Evolutionary conservation across 176 grass and related monocot genomes (phyloP).

Genomic region (Tuctoria greenei): DNA sequence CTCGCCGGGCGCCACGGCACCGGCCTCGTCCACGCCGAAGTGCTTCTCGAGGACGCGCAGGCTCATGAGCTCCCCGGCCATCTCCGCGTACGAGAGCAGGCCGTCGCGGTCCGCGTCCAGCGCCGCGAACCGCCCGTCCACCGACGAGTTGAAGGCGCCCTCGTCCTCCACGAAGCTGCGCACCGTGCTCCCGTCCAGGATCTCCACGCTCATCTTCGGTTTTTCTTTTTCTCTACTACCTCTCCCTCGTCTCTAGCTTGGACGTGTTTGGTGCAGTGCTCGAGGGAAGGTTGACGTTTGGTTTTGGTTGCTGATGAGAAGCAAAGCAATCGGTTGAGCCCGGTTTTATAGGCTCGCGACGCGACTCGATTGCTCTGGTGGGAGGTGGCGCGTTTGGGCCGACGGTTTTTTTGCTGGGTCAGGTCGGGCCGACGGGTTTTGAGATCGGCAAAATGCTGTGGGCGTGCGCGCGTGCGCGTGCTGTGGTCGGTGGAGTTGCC

Average conservation of each 20-base stretch:
- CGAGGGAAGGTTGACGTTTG: background rate
- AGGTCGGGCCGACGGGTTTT: background rate
- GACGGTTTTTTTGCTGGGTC: background rate
- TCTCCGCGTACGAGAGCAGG: slow-evolving; percentile 53
- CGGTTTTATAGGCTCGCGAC: background rate
- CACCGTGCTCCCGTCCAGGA: slow-evolving; percentile 45
- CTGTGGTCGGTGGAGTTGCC: background rate
- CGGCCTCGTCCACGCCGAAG: slow-evolving; percentile 49
- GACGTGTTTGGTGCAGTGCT: background rate
- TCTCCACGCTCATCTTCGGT: slow-evolving; percentile 58
- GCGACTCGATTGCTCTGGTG: background rate
- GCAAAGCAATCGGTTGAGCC: background rate
- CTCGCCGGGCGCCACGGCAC: background rate
- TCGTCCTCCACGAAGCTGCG: slow-evolving; percentile 61
- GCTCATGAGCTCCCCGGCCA: slow-evolving; percentile 56
- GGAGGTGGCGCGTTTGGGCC: background rate
- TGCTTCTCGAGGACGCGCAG: slow-evolving; percentile 48
- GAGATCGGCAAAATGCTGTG: background rate
- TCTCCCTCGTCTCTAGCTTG: too few species aligned
- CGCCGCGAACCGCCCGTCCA: slow-evolving; percentile 50
- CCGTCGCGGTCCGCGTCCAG: slow-evolving; percentile 52
- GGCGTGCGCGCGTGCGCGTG: background rate
- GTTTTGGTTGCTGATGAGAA: background rate
- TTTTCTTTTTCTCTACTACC: too few species aligned
- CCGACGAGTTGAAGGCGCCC: slow-evolving; percentile 43